Base-by-base conservation (phyloP, 805 yeast species). In the Hanseniaspora meyeri region DNA sequence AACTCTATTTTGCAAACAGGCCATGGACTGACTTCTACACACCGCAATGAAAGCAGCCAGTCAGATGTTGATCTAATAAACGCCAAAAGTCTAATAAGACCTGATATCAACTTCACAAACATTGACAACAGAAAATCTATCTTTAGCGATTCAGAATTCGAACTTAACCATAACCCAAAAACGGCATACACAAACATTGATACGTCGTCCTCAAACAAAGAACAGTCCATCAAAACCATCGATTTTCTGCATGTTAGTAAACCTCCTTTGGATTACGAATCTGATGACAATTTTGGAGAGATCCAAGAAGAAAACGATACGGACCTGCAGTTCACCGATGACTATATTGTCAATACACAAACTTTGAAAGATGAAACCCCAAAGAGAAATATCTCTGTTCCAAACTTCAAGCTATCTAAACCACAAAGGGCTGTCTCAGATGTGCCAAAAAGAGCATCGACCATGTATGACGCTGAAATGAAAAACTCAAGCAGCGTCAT, bases 91-190 rank as follows among this genome's bases (percentile, higher is more conserved):
- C n/a, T 14, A 14, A n/a, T 17, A 20, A 32, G 45, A 17, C 1
- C 29, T 14, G 36, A 3, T 6, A 11, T 2, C 7, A 19, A 5
- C 36, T 14, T 3, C 11, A n/a, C 17, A 24, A 16, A 16, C n/a
- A 3, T 2, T 14, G 38, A 14, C 7, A 45, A 45, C 12, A 43
- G 55, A 45, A 31, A 29, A 5, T 37, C 49, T 2, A 51, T 51
- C 5, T 51, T 51, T n/a, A 51, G 55, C 19, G 55, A 51, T 20
- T 36, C 55, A 43, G 55, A 43, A 10, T 12, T 51, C 19, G 50
- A 37, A 4, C 24, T 37, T 4, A 45, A 45, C 4, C 32, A 31
- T n/a, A 19, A 36, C 14, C 20, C 29, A 14, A 17, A 17, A 24
- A 12, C 29, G 4, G 49, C 24, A 19, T 32, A 32, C 17, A 34